A percentile compares a stretch with the other conserved stretches of the same genome.
Evolutionary conservation across 108 stramenopile genomes (phyloP).

Genomic region (Discostella stelligeroides): DNA sequence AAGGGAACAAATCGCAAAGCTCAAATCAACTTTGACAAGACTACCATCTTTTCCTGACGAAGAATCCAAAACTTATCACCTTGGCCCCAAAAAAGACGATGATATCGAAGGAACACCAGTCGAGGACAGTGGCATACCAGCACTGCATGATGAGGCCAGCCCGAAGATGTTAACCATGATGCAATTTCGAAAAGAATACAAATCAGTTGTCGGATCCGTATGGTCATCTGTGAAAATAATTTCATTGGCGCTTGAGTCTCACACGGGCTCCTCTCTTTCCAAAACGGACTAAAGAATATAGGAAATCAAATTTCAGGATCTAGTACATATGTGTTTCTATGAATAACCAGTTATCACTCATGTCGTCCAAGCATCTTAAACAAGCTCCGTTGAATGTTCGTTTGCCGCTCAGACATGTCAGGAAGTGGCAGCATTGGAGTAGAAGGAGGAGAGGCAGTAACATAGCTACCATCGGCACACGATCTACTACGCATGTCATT

Average conservation of each 20-base stretch:
- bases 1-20: slow-evolving; percentile 16
- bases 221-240: slow-evolving; percentile 39
- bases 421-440: slow-evolving; percentile 22
- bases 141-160: slow-evolving; percentile 3
- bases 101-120: slow-evolving; percentile 9
- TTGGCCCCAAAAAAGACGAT: slow-evolving; percentile 43
- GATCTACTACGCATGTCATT: not conserved
- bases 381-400: slow-evolving; percentile 38
- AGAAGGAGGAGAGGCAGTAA: slow-evolving; percentile 5
- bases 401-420: slow-evolving; percentile 42
- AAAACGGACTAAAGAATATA: slow-evolving; percentile 36
- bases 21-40: slow-evolving; percentile 33
- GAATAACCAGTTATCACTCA: no score
- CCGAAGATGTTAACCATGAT: slow-evolving; percentile 14
- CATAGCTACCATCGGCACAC: not conserved
- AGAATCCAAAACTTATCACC: not conserved
- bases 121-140: not conserved
- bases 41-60: slow-evolving; percentile 41
- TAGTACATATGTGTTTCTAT: no score
- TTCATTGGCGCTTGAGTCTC: slow-evolving; percentile 36
- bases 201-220: slow-evolving; percentile 26
- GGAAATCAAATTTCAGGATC: no score
- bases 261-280: slow-evolving; percentile 29
- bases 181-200: slow-evolving; percentile 38
- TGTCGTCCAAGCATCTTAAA: slow-evolving; percentile 45